phyloP scores from a whole-genome alignment of 2,329 filamentous ascomycete genomes.

The Alternaria sp. region DNA sequence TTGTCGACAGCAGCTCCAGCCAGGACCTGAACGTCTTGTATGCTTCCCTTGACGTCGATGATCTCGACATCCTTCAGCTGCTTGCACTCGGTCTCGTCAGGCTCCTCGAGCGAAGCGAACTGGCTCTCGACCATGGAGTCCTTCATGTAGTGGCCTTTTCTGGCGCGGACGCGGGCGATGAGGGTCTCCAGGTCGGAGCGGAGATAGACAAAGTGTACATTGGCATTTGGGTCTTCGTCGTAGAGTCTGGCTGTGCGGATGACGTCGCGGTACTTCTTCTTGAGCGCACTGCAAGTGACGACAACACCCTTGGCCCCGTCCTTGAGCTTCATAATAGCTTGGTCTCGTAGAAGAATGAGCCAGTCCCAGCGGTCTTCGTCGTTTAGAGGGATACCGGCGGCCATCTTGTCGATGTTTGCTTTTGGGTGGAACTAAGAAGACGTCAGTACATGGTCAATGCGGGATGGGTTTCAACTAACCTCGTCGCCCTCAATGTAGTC shows the following conservation, averaged over 20 bases:
- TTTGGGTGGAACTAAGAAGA: conserved; percentile 58
- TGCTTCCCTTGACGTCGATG: conserved; percentile 56
- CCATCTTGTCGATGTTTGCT: conserved; percentile 80
- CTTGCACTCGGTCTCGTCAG: conserved; percentile 70
- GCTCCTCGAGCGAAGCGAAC: conserved; percentile 86
- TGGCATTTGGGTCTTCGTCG: conserved; percentile 55
- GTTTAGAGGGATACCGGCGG: conserved; percentile 80
- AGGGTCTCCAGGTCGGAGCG: conserved; percentile 79
- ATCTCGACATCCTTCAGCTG: conserved; percentile 55
- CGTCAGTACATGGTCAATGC: not conserved
- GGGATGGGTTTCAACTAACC: conserved; percentile 41
- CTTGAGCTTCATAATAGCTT: conserved; percentile 51
- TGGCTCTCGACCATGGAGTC: conserved; percentile 95
- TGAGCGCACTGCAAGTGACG: conserved; percentile 93
- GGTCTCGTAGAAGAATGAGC: conserved; percentile 67
- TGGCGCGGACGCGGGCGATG: conserved; percentile 75
- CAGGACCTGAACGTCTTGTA: conserved; percentile 52
- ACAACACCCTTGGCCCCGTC: conserved; percentile 71
- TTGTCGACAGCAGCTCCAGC: conserved; percentile 52
- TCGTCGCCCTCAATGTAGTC: conserved; percentile 63
- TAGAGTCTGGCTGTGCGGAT: conserved; percentile 61
- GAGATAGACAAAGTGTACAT: conserved; percentile 91
- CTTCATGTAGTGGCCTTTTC: conserved; percentile 94
- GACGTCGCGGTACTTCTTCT: conserved; percentile 92
- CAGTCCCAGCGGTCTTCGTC: conserved; percentile 98